Evolutionary conservation across 352 stramenopile species (phyloP), one percentile per base, ranked within the genome.

Genomic region (Phytophthora multivora): DNA sequence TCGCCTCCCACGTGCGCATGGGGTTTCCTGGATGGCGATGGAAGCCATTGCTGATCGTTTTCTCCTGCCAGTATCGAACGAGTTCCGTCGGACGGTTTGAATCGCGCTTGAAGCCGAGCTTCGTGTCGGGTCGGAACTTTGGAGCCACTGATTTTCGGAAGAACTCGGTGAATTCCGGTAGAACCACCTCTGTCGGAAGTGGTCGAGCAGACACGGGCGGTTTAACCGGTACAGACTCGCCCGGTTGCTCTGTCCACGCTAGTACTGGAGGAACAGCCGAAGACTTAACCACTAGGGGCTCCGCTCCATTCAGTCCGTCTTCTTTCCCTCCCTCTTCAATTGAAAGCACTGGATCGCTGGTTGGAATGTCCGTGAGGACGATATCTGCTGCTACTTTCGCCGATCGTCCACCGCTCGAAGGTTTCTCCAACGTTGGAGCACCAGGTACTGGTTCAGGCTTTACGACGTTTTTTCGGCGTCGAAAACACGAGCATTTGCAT

Each of bases 1-100:
- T 75, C 1, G 80, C 80, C 57, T 91, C 80, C 83, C 83, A 91
- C 23, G 83, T 90, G n/a, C 77, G 72, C 83, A 89, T 88, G 12
- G 30, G 57, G n/a, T 85, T 68, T 11, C 77, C 80, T 9, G 63
- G 18, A 5, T 54, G 50, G 15, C 79, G 75, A 12, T 63, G 63
- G 10, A 76, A 64, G 5, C 79, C 79, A 40, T 88, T 79, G 31
- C 69, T 71, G 5, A 73, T 31, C 0, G 80, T 82, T 21, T 90
- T 63, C 23, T 90, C 75, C 19, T 67, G 39, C 82, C 83, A 95
- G n/a, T 78, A 67, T 5, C 86, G 86, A 12, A 91, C 69, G 0
- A 95, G 61, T 25, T 90, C 80, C 0, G 76, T 71, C 2, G 51
- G 65, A 3, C 51, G 59, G 43, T 72, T 58, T 0, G 48, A 46